Evolutionary conservation across 768 basidiomycete genomes (phyloP), one percentile per base, ranked within the genome.

Genomic region (Lanmaoa rubissima): DNA sequence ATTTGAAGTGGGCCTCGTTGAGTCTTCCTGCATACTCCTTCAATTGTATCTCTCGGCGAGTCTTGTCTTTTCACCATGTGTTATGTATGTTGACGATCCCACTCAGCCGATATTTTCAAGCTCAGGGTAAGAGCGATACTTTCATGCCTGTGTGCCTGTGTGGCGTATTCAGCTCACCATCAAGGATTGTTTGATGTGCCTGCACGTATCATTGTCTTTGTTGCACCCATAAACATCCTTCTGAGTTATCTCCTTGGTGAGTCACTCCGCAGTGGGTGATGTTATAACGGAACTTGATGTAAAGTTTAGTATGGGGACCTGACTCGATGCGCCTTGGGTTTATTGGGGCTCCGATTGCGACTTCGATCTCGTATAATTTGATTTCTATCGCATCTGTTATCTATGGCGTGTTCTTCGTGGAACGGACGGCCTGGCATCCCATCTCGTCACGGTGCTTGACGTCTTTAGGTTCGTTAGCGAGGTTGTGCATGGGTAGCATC

Each of bases 271-370:
- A 26, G 2, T 12, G 8, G 12, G 17, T n/a, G 36, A 28, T 38
- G 2, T 5, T 55, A 5, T 42, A 13, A 8, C 4, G 26, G n/a
- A 49, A 9, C 5, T 65, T 76, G 86, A 85, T 10, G 89, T 88
- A 0, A 21, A n/a, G 55, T 88, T 90, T 50, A 79, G 91, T 94
- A 0, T 94, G 92, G 92, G 93, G 93, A 1, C 93, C 93, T 89
- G 75, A 80, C 19, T 74, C 82, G 1, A 73, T 96, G 49, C 78
- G 89, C 13, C 76, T 98, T 6, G 96, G 96, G 1, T 98, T 92
- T 71, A 84, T 92, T 53, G 96, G 96, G 16, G 95, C 94, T 4
- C 95, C 96, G 0, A 79, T 98, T 41, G 90, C 94, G 0, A 91
- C 92, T 0, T 88, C 90, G 0, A 79, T 94, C 51, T 90, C 90